Conservation (phyloP, 495 filamentous ascomycete genomes). For the Aspergillus indologenus region DNA sequence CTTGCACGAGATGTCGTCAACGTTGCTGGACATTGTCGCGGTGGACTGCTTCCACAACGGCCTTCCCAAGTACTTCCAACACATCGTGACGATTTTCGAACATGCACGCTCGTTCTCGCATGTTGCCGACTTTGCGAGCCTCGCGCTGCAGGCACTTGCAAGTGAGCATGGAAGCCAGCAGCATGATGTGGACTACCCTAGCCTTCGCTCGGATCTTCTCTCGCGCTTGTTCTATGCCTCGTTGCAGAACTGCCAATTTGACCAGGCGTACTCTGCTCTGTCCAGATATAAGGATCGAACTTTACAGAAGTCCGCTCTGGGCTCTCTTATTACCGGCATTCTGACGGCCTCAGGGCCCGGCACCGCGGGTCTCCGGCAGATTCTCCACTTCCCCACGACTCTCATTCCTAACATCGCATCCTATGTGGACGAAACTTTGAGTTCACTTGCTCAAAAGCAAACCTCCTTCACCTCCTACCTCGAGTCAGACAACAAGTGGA, state of each 20-base stretch:
- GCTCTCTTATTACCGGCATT: slow-evolving; percentile 70
- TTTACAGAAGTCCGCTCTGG: slow-evolving; percentile 58
- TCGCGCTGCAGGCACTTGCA: slow-evolving; percentile 66
- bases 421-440: slow-evolving; percentile 73
- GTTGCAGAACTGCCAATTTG: slow-evolving; percentile 70
- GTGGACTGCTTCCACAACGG: slow-evolving; percentile 71
- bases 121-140: slow-evolving; percentile 78
- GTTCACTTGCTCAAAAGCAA: slow-evolving; percentile 46
- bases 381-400: slow-evolving; percentile 64
- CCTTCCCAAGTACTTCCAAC: slow-evolving; percentile 78
- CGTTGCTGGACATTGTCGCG: slow-evolving; percentile 69
- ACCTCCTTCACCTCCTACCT: slow-evolving; percentile 33
- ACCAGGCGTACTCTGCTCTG: slow-evolving; percentile 77
- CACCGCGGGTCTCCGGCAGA: slow-evolving; percentile 47
- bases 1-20: slow-evolving; percentile 49
- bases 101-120: slow-evolving; percentile 68
- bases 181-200: slow-evolving; percentile 31
- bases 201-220: slow-evolving; percentile 62
- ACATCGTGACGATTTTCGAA: slow-evolving; percentile 81
- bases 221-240: slow-evolving; percentile 79
- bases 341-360: slow-evolving; percentile 61
- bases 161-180: slow-evolving; percentile 41
- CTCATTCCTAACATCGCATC: slow-evolving; percentile 68
- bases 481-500: slow-evolving; percentile 31
- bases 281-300: slow-evolving; percentile 65